Conservation (phyloP, 176 grass and related monocot genomes). For the Bromus sterilis region DNA sequence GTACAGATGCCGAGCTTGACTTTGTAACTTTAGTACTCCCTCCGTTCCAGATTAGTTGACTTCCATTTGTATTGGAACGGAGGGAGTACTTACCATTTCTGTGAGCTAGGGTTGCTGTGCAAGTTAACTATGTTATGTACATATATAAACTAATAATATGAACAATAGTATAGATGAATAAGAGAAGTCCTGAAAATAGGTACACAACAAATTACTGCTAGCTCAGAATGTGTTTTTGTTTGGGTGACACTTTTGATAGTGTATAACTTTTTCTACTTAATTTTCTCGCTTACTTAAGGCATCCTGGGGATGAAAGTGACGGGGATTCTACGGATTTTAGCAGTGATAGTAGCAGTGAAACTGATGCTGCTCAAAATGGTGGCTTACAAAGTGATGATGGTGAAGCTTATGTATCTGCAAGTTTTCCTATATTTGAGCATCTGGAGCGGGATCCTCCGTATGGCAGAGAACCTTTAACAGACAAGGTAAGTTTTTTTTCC, state of each 20-base stretch:
- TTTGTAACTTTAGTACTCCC: background rate
- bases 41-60: no score
- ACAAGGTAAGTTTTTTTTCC: slow-evolving; percentile 49
- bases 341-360: slow-evolving; percentile 65
- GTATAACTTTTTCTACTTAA: slow-evolving; percentile 40
- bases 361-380: slow-evolving; percentile 49
- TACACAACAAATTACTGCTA: background rate
- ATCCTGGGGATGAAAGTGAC: slow-evolving; percentile 78
- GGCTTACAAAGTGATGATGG: slow-evolving; percentile 37
- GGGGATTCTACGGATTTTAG: slow-evolving; percentile 56
- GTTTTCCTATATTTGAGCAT: slow-evolving; percentile 63
- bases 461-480: slow-evolving; percentile 86
- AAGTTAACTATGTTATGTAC: background rate
- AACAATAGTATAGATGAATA: background rate
- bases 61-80: no score
- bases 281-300: slow-evolving; percentile 64
- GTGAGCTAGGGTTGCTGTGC: background rate
- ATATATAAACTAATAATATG: background rate
- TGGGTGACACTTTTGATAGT: slow-evolving; percentile 7
- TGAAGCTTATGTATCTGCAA: slow-evolving; percentile 27
- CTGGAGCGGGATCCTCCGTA: slow-evolving; percentile 75
- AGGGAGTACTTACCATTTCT: background rate
- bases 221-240: slow-evolving; percentile 17
- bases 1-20: background rate
- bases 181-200: background rate